Percentiles rank a stretch among this genome's conserved stretches.
Conservation (phyloP, 192 early-diverging fungal species). For the Thoreauomyces humboldtii region DNA sequence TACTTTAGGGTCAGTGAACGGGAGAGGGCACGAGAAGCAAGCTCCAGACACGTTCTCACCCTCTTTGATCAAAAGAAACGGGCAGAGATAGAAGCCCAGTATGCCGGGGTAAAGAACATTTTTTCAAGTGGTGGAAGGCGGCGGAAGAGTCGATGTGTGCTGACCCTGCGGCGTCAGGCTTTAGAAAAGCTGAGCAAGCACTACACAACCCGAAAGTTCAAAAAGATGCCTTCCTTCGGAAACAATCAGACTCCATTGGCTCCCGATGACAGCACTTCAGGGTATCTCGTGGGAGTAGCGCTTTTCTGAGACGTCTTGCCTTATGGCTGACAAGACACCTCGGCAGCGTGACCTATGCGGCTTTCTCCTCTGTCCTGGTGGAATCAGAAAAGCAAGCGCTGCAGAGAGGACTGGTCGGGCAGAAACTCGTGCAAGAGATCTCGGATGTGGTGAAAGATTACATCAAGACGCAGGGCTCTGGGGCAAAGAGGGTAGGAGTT, state of each 20-base stretch:
- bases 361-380: constrained; percentile 34
- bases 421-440: constrained; percentile 32
- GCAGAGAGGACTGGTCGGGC: constrained; percentile 24
- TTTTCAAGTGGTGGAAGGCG: too few relatives aligned
- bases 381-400: constrained; percentile 40
- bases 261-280: too few relatives aligned
- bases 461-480: constrained; percentile 22
- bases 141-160: too few relatives aligned
- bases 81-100: constrained; percentile 39
- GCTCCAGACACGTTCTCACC: too few relatives aligned
- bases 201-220: constrained; percentile 23
- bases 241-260: constrained; percentile 13
- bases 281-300: neutral
- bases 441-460: constrained; percentile 45
- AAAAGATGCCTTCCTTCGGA: neutral
- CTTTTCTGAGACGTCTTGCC: constrained; percentile 4
- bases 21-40: too few relatives aligned
- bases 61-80: too few relatives aligned
- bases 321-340: too few relatives aligned
- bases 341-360: constrained; percentile 31
- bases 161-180: constrained; percentile 5
- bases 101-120: constrained; percentile 30
- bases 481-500: constrained; percentile 32
- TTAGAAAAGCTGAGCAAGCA: constrained; percentile 40
- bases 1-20: constrained; percentile 31